Conservation (phyloP, 1,284 basidiomycete genomes). For the Takashimella koratensis region DNA sequence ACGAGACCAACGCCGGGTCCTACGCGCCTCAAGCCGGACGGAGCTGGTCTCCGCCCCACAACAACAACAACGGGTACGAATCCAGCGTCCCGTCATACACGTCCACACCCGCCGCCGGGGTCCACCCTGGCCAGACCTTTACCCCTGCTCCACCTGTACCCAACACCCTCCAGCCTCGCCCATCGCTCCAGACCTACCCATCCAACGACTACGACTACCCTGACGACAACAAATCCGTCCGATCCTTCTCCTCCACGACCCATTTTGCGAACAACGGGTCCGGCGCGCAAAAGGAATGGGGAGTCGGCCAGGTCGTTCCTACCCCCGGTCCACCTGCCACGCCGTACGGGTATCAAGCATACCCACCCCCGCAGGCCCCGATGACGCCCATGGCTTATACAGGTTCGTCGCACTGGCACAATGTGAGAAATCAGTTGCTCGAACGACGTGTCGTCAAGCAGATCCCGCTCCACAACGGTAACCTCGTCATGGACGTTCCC, state of each 20-base stretch:
- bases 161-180: slow-evolving; percentile 16
- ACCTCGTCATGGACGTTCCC: slow-evolving; percentile 74
- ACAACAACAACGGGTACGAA: slow-evolving; percentile 1
- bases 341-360: slow-evolving; percentile 12
- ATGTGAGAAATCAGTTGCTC: slow-evolving; percentile 35
- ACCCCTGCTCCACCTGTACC: background rate
- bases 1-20: slow-evolving; percentile 2
- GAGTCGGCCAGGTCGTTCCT: slow-evolving; percentile 33
- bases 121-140: background rate
- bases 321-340: slow-evolving; percentile 10
- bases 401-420: slow-evolving; percentile 41
- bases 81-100: slow-evolving; percentile 1
- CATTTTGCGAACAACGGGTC: slow-evolving; percentile 17
- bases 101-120: background rate
- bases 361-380: slow-evolving; percentile 9
- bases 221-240: slow-evolving; percentile 38
- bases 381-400: slow-evolving; percentile 17
- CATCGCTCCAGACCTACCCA: slow-evolving; percentile 22
- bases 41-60: background rate
- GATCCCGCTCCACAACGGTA: slow-evolving; percentile 75
- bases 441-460: slow-evolving; percentile 62
- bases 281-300: slow-evolving; percentile 30
- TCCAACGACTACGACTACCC: slow-evolving; percentile 22
- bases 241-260: slow-evolving; percentile 35
- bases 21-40: background rate